These are phyloP conservation scores for barrel medic (Medicago truncatula) DNA, from an alignment of 306 rosid genomes.

Conservation along the genomic window DNA sequence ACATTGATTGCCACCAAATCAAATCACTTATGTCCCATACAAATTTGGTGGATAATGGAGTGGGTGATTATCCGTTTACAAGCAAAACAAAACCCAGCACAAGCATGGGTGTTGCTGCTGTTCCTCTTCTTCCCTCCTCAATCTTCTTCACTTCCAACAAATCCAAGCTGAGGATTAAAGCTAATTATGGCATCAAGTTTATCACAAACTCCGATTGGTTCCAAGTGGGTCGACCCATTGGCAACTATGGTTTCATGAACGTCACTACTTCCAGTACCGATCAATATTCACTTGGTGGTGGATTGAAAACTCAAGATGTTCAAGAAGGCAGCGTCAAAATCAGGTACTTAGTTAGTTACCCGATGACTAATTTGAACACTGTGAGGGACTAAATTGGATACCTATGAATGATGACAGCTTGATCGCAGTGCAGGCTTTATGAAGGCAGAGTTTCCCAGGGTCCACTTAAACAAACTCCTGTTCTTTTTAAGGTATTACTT, in stretches of 20 bases:
- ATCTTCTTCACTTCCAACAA: too few species aligned
- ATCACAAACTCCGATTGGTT: constrained; percentile 75
- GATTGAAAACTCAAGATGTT: constrained; percentile 75
- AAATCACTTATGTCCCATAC: too few species aligned
- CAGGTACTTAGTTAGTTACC: constrained; percentile 46
- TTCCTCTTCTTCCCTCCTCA: too few species aligned
- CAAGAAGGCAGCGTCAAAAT: constrained; percentile 92
- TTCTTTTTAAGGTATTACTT: constrained; percentile 66
- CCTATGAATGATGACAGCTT: constrained; percentile 56
- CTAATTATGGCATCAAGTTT: constrained; percentile 51
- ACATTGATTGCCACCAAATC: too few species aligned
- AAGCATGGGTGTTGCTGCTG: too few species aligned
- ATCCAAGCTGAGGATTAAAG: constrained; percentile 18
- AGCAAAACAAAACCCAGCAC: too few species aligned
- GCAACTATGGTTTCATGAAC: constrained; percentile 94
- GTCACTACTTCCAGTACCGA: constrained; percentile 55
- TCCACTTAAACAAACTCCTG: constrained; percentile 66
- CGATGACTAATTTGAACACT: too few species aligned
- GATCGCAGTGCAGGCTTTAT: constrained; percentile 88
- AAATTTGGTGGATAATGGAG: too few species aligned
- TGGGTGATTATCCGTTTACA: too few species aligned
- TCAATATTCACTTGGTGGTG: constrained; percentile 55
- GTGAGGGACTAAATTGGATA: neutral
- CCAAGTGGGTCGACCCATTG: constrained; percentile 88
- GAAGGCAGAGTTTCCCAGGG: constrained; percentile 94